phyloP scores from a whole-genome alignment of 352 stramenopile genomes.

The Nothophytophthora sp. region DNA sequence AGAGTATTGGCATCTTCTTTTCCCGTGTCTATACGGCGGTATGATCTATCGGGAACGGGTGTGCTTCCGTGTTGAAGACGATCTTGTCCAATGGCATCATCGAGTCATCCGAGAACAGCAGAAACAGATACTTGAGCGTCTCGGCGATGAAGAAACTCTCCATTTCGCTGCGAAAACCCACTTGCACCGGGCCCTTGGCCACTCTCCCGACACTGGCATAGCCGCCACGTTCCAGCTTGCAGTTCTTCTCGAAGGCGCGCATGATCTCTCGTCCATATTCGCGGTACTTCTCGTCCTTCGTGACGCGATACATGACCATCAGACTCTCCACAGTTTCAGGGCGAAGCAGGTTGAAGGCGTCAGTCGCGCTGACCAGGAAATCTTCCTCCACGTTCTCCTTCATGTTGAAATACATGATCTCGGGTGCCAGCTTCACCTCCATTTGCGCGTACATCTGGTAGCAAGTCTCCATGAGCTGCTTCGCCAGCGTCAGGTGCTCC shows the following conservation, averaged over 20 bases:
- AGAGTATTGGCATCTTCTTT: slow-evolving; percentile 8
- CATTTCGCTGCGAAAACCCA: slow-evolving; percentile 76
- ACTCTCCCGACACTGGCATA: slow-evolving; percentile 72
- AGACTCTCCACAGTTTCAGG: slow-evolving; percentile 93
- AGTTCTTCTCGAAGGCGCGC: slow-evolving; percentile 82
- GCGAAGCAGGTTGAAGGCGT: slow-evolving; percentile 86
- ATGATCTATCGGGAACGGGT: slow-evolving; percentile 71
- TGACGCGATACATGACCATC: slow-evolving; percentile 91
- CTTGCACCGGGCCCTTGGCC: slow-evolving; percentile 35
- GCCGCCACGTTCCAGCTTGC: slow-evolving; percentile 53
- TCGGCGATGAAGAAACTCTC: slow-evolving; percentile 93
- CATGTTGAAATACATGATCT: slow-evolving; percentile 84
- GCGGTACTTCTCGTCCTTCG: slow-evolving; percentile 87
- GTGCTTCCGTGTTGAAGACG: slow-evolving; percentile 90
- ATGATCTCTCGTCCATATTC: slow-evolving; percentile 88
- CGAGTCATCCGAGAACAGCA: slow-evolving; percentile 89
- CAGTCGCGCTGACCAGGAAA: slow-evolving; percentile 51
- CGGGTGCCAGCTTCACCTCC: slow-evolving; percentile 81
- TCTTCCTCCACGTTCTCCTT: slow-evolving; percentile 46
- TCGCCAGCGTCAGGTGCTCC: slow-evolving; percentile 70
- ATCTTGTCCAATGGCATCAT: slow-evolving; percentile 81
- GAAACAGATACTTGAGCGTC: slow-evolving; percentile 95
- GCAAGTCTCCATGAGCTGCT: slow-evolving; percentile 82
- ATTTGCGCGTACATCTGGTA: slow-evolving; percentile 88
- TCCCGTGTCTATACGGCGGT: slow-evolving; percentile 16